Percentiles rank a stretch among this genome's conserved stretches.
These are phyloP conservation scores for Leccinum boreale DNA, from an alignment of 768 basidiomycete genomes.

Conservation along the genomic window DNA sequence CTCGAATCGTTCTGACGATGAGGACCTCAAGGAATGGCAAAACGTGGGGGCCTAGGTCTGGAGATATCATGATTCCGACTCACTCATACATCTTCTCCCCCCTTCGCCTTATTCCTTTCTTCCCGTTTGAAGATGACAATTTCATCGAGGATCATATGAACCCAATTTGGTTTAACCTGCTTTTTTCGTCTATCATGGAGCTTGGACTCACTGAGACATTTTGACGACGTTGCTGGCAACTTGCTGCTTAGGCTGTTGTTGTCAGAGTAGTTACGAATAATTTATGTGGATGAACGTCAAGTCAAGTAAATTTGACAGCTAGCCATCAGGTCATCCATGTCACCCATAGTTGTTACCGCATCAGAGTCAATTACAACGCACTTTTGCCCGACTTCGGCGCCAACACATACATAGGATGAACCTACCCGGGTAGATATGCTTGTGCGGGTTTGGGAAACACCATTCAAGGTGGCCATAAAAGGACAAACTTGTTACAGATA, in stretches of 20 bases:
- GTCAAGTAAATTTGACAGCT: neutral
- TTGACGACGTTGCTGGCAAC: neutral
- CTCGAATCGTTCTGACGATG: slow-evolving; percentile 10
- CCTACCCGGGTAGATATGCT: no score
- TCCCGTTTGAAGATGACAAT: neutral
- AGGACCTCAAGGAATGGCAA: slow-evolving; percentile 46
- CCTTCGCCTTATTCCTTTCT: neutral
- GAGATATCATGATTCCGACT: slow-evolving; percentile 7
- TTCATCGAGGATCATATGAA: neutral
- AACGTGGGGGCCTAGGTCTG: slow-evolving; percentile 30
- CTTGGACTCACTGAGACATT: neutral
- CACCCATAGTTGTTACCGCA: neutral
- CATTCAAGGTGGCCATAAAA: no score
- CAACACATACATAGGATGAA: no score
- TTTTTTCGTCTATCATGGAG: neutral
- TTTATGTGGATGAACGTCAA: neutral
- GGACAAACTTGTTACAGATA: no score
- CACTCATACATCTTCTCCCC: neutral
- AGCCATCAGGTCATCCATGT: neutral
- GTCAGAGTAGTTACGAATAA: neutral
- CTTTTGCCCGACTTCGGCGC: no score
- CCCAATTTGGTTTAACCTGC: neutral
- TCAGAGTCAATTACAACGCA: neutral
- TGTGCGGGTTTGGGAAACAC: no score
- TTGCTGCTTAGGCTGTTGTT: neutral